Conservation (phyloP, 2,329 filamentous ascomycete species). For the Talaromyces amestolkiae region DNA sequence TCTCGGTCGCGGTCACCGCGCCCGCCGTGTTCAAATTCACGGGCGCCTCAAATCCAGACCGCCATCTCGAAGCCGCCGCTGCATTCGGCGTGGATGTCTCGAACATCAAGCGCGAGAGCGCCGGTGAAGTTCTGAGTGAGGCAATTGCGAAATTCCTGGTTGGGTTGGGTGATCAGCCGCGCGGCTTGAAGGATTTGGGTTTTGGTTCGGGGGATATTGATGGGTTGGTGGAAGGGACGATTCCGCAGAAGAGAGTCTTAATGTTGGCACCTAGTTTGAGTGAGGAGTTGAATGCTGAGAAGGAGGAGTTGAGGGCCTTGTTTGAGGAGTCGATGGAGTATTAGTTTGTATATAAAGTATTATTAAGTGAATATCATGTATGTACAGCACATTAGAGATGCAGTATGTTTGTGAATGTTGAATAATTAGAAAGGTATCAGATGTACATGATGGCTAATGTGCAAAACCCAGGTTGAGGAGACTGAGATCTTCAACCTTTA, state of each 20-base stretch:
- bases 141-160: slow-evolving; percentile 78
- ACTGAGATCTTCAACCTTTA: not conserved
- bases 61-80: slow-evolving; percentile 85
- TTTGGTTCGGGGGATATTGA: slow-evolving; percentile 76
- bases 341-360: not conserved
- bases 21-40: slow-evolving; percentile 95
- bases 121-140: slow-evolving; percentile 82
- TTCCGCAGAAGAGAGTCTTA: slow-evolving; percentile 85
- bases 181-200: slow-evolving; percentile 77
- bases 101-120: slow-evolving; percentile 82
- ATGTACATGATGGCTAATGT: not conserved
- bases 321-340: slow-evolving; percentile 64
- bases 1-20: slow-evolving; percentile 89
- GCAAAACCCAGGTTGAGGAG: not conserved
- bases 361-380: no score
- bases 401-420: not conserved
- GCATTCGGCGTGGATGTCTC: slow-evolving; percentile 86
- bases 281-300: slow-evolving; percentile 66
- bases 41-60: slow-evolving; percentile 82
- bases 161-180: slow-evolving; percentile 83
- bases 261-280: slow-evolving; percentile 84
- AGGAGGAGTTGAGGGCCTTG: slow-evolving; percentile 66
- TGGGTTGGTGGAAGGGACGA: slow-evolving; percentile 84
- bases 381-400: not conserved
- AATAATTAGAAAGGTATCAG: not conserved